These are phyloP conservation scores for Lenwebbia sp. DNA, from an alignment of 345 rosid genomes.

Conservation along the genomic window DNA sequence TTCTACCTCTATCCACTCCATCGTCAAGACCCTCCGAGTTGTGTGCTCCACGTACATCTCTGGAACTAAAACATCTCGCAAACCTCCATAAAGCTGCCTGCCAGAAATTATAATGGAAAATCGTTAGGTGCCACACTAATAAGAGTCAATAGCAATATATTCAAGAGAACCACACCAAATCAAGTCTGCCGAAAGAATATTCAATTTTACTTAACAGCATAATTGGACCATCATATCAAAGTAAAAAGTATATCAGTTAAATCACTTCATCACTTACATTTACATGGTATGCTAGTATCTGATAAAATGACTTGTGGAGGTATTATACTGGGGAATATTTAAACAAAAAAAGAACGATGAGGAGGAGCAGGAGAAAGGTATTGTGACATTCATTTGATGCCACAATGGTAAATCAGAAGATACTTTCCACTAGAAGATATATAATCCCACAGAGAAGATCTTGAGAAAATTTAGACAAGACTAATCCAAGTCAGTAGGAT, in stretches of 20 bases:
- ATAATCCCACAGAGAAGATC: background rate
- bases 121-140: background rate
- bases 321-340: background rate
- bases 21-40: slow-evolving; percentile 76
- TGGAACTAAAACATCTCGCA: slow-evolving; percentile 80
- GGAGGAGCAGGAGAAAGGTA: background rate
- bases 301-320: background rate
- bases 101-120: slow-evolving; percentile 9
- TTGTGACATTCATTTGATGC: background rate
- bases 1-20: slow-evolving; percentile 95
- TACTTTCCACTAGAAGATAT: background rate
- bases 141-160: background rate
- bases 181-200: background rate
- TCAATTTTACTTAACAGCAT: background rate
- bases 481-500: background rate
- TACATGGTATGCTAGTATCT: background rate
- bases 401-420: background rate
- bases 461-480: background rate
- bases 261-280: background rate
- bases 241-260: background rate
- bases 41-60: slow-evolving; percentile 70
- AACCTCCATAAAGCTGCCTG: slow-evolving; percentile 70
- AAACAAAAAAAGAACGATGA: background rate
- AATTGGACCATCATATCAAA: background rate
- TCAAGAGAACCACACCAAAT: background rate